A percentile compares a stretch with the other conserved stretches of the same genome.
Conservation (phyloP, 2,329 filamentous ascomycete species). For the Aspergillus tanneri region DNA sequence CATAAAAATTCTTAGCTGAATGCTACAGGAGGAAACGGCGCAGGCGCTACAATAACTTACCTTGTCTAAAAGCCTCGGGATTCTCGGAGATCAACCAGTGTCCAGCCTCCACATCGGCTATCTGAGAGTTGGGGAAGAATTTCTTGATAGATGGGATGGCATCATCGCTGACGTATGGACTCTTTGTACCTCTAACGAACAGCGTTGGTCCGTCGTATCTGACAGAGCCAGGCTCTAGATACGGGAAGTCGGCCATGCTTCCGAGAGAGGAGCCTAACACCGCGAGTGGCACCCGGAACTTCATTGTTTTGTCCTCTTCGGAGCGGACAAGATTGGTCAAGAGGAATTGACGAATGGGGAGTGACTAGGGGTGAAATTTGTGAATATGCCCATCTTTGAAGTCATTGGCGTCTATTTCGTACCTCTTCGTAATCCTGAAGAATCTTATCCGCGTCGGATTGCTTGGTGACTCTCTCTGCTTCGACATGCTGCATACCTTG, state of each 20-base stretch:
- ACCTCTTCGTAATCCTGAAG: conserved; percentile 71
- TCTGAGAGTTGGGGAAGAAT: conserved; percentile 43
- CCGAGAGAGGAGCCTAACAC: conserved; percentile 67
- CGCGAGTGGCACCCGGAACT: conserved; percentile 76
- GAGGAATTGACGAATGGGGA: conserved; percentile 85
- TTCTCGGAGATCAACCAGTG: conserved; percentile 49
- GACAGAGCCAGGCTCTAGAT: conserved; percentile 65
- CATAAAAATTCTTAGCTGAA: background rate
- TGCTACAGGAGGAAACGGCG: conserved; percentile 7
- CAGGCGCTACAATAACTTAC: conserved; percentile 24
- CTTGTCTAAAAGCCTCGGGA: conserved; percentile 43
- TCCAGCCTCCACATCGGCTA: conserved; percentile 43
- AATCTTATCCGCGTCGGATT: conserved; percentile 77
- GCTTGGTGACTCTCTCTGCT: conserved; percentile 62
- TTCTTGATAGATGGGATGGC: conserved; percentile 40
- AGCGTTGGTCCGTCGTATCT: conserved; percentile 76
- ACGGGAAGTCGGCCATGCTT: conserved; percentile 86
- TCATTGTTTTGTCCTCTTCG: conserved; percentile 55
- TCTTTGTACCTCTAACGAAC: conserved; percentile 59
- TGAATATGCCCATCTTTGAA: background rate
- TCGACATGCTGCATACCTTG: conserved; percentile 83
- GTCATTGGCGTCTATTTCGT: conserved; percentile 16
- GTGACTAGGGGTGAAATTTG: conserved; percentile 45
- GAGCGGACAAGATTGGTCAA: conserved; percentile 74
- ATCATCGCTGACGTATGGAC: conserved; percentile 42